A percentile compares a stretch with the other conserved stretches of the same genome.
These are phyloP conservation scores for Oidium heveae DNA, from an alignment of 2,329 filamentous ascomycete genomes.

Conservation along the genomic window DNA sequence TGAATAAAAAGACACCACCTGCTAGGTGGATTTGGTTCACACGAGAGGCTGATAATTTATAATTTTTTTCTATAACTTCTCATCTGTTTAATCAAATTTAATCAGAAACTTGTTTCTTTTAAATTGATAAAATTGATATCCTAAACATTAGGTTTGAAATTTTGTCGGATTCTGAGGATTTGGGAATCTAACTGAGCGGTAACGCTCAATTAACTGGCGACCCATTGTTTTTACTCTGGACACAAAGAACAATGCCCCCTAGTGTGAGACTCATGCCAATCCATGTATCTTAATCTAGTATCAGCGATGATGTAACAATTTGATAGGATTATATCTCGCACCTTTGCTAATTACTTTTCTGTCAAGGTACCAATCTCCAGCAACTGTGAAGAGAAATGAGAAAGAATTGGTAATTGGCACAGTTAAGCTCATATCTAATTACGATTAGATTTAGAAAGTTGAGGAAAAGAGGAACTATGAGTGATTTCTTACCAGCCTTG, in stretches of 20 bases:
- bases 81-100: too few species aligned
- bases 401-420: conserved; percentile 88
- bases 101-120: too few species aligned
- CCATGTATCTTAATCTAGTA: conserved; percentile 39
- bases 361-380: conserved; percentile 90
- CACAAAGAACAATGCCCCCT: conserved; percentile 59
- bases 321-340: conserved; percentile 17
- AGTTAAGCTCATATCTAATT: conserved; percentile 61
- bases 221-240: conserved; percentile 32
- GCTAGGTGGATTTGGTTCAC: too few species aligned
- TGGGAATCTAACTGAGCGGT: too few species aligned
- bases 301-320: conserved; percentile 1
- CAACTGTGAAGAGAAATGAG: conserved; percentile 84
- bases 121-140: too few species aligned
- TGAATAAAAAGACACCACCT: too few species aligned
- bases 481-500: conserved; percentile 43
- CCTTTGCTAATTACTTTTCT: conserved; percentile 67
- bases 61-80: too few species aligned
- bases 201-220: background rate
- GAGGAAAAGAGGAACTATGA: background rate
- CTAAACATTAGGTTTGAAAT: too few species aligned
- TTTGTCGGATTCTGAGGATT: too few species aligned
- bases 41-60: too few species aligned
- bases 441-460: background rate
- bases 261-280: conserved; percentile 60